phyloP scores from a whole-genome alignment of 176 grass and related monocot genomes.

The Oryza coarctata region DNA sequence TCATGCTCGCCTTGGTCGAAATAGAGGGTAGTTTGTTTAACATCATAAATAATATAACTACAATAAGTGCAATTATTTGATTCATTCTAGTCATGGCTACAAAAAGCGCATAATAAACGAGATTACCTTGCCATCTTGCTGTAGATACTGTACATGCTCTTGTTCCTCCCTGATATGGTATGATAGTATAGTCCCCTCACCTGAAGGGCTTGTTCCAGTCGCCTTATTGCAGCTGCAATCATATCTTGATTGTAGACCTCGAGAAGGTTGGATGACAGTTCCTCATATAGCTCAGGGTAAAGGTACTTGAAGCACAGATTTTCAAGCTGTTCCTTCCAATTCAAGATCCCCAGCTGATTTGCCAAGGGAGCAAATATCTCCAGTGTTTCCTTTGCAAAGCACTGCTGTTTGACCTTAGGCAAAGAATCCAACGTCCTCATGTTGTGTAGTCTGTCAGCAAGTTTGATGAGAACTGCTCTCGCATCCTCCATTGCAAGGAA shows the following conservation, averaged over 20 bases:
- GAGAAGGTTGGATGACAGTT: constrained; percentile 52
- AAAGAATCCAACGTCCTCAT: constrained; percentile 64
- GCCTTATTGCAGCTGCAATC: constrained; percentile 61
- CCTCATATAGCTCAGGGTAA: constrained; percentile 57
- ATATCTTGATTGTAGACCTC: constrained; percentile 62
- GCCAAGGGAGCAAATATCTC: constrained; percentile 79
- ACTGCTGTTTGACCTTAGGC: constrained; percentile 61
- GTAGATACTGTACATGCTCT: constrained; percentile 84
- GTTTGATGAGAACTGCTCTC: constrained; percentile 71
- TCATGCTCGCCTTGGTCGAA: not conserved
- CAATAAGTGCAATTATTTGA: not conserved
- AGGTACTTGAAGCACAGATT: constrained; percentile 76
- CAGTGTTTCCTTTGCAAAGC: constrained; percentile 72
- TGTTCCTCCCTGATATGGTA: constrained; percentile 62
- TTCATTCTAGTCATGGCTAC: not conserved
- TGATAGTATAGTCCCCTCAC: constrained; percentile 61
- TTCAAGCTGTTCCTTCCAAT: constrained; percentile 83
- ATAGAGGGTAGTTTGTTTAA: not conserved
- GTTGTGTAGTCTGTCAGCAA: constrained; percentile 75
- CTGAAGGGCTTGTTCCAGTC: constrained; percentile 64
- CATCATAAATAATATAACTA: constrained; percentile 6
- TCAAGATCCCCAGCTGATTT: constrained; percentile 63
- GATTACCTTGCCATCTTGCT: constrained; percentile 81
- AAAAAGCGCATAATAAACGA: not conserved
- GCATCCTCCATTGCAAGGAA: constrained; percentile 82